Percentiles rank a stretch among this genome's conserved stretches.
phyloP scores from a whole-genome alignment of 1,284 basidiomycete species.

The Ceratobasidium sp. region DNA sequence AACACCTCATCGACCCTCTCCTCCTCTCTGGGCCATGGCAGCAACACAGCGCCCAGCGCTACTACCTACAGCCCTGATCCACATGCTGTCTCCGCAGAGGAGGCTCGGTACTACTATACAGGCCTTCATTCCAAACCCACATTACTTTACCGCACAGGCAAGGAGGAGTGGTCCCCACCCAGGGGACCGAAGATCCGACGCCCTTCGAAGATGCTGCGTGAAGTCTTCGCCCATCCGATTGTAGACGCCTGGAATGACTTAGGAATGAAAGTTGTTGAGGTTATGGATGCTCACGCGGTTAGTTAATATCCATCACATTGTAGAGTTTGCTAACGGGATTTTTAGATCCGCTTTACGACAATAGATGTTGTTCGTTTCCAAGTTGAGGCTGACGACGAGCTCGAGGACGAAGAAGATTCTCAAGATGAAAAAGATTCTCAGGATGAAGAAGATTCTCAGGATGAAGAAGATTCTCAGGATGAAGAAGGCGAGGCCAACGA shows the following conservation, averaged over 20 bases:
- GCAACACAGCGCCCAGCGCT: slow-evolving; percentile 48
- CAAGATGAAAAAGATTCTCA: neutral
- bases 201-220: slow-evolving; percentile 49
- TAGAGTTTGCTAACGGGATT: slow-evolving; percentile 1
- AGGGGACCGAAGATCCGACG: slow-evolving; percentile 49
- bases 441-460: slow-evolving; percentile 9
- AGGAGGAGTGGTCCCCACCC: slow-evolving; percentile 49
- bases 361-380: slow-evolving; percentile 41
- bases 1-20: slow-evolving; percentile 40
- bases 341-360: slow-evolving; percentile 39
- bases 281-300: slow-evolving; percentile 26
- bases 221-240: slow-evolving; percentile 47
- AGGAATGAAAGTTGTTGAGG: slow-evolving; percentile 5
- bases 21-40: slow-evolving; percentile 48
- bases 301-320: neutral
- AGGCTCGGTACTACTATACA: slow-evolving; percentile 50
- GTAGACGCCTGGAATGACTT: slow-evolving; percentile 5
- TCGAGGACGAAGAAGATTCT: slow-evolving; percentile 12
- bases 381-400: slow-evolving; percentile 19
- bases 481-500: neutral
- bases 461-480: neutral
- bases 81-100: slow-evolving; percentile 41
- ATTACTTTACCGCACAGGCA: slow-evolving; percentile 49
- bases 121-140: slow-evolving; percentile 47
- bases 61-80: slow-evolving; percentile 48